A percentile compares a stretch with the other conserved stretches of the same genome.
These are phyloP conservation scores for Nepenthes gracilis DNA, from an alignment of 148 eudicot species.

Conservation along the genomic window DNA sequence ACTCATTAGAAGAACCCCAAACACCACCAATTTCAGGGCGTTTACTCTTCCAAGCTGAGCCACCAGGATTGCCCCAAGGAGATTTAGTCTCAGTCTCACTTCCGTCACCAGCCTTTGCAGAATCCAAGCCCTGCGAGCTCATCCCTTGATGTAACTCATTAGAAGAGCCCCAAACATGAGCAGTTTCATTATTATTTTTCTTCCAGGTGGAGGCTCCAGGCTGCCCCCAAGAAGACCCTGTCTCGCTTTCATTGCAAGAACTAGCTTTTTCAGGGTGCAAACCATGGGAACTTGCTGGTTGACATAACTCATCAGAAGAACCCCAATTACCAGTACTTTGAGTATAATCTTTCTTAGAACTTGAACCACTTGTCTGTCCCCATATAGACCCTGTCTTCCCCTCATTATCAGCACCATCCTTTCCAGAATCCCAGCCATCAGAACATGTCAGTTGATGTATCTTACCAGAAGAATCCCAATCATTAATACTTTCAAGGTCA, in stretches of 20 bases:
- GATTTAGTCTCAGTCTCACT: neutral
- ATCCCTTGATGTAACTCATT: neutral
- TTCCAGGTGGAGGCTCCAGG: neutral
- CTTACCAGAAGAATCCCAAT: slow-evolving; percentile 1
- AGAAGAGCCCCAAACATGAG: slow-evolving; percentile 1
- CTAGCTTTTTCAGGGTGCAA: slow-evolving; percentile 8
- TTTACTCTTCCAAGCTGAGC: slow-evolving; percentile 17
- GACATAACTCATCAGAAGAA: neutral
- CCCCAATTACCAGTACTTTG: slow-evolving; percentile 5
- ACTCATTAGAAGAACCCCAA: slow-evolving; percentile 43
- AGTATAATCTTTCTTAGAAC: neutral
- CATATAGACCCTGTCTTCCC: slow-evolving; percentile 4
- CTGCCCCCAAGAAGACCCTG: neutral
- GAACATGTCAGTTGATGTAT: slow-evolving; percentile 3
- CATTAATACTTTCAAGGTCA: no score
- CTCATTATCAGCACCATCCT: slow-evolving; percentile 5
- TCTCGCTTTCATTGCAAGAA: slow-evolving; percentile 3
- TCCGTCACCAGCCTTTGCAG: neutral
- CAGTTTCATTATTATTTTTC: neutral
- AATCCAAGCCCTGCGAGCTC: slow-evolving; percentile 3
- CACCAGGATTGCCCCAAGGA: slow-evolving; percentile 6
- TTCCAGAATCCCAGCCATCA: slow-evolving; percentile 12
- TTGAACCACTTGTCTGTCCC: slow-evolving; percentile 1
- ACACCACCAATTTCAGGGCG: slow-evolving; percentile 31
- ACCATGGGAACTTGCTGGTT: slow-evolving; percentile 5